Evolutionary conservation across 768 basidiomycete species (phyloP).

Genomic region (Amanita rubescens): DNA sequence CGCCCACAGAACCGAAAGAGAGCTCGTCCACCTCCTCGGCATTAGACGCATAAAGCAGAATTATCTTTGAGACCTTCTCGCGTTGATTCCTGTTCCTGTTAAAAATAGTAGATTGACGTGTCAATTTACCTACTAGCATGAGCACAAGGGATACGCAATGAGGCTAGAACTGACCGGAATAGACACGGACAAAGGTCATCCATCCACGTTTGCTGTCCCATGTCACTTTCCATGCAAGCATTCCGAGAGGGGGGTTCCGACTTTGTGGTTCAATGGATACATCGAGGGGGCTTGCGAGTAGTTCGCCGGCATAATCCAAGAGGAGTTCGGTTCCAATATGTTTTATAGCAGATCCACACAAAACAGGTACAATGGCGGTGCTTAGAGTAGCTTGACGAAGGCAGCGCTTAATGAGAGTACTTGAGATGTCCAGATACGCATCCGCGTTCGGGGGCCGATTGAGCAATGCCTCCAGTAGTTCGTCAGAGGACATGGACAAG

Average conservation of each 20-base stretch:
- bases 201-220: constrained; percentile 81
- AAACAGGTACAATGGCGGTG: constrained; percentile 65
- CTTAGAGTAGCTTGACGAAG: constrained; percentile 62
- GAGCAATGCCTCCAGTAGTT: constrained; percentile 69
- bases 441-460: constrained; percentile 46
- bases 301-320: constrained; percentile 75
- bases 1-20: constrained; percentile 78
- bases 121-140: constrained; percentile 52
- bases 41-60: constrained; percentile 74
- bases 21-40: constrained; percentile 71
- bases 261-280: constrained; percentile 39
- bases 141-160: constrained; percentile 4
- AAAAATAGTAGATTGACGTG: constrained; percentile 47
- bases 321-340: constrained; percentile 76
- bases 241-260: constrained; percentile 43
- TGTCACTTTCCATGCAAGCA: constrained; percentile 83
- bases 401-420: constrained; percentile 46
- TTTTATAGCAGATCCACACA: constrained; percentile 78
- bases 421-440: constrained; percentile 56
- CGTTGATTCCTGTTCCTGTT: constrained; percentile 63
- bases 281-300: constrained; percentile 74
- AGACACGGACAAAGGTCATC: constrained; percentile 91
- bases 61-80: constrained; percentile 68
- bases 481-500: constrained; percentile 73
- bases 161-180: constrained; percentile 54